Evolutionary conservation across 495 filamentous ascomycete species (phyloP), one percentile per base, ranked within the genome.

Genomic region (Aspergillus ostianus): DNA sequence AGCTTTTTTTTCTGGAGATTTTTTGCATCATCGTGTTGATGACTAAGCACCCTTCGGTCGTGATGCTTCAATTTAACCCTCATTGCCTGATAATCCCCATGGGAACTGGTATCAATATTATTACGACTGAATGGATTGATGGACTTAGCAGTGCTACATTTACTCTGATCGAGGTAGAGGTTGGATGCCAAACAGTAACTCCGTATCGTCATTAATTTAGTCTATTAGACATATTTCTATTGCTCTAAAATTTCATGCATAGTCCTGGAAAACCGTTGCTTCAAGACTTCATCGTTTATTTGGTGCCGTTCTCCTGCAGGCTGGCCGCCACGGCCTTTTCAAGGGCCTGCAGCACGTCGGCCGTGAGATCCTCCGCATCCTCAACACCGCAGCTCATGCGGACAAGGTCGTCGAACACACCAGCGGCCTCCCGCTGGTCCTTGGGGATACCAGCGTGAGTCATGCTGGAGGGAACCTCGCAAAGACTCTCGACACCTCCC

Each of bases 331-430:
- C 85, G 6, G 90, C 91, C 73, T 78, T 82, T 73, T 93, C 90
- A 47, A 97, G 68, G 20, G 94, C 94, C 72, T 91, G 85, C 57
- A 92, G 69, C n/a, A 95, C 84, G 82, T 98, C 94, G 21, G 75
- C 81, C 66, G 82, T 84, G 62, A 98, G 76, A 77, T 98, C 94
- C 66, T 88, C 87, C 0, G 81, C 85, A 73, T 98, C 94, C 77
- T 98, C 94, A 60, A 98, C 84, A 54, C 94, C 94, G 70, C 91
- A 96, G 80, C 91, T 96, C 51, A 98, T 78, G 55, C 94, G 84
- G 44, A 98, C 89, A n/a, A 98, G 82, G 74, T 98, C 94, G 70
- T 98, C 94, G 68, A 84, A 97, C n/a, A 98, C 92, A 44, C 94
- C 94, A 1, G 91, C 92, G 19, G 84, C 88, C 80, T 98, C 94